Evolutionary conservation across 768 basidiomycete genomes (phyloP).

Genomic region (Xanthoconium purpureum): DNA sequence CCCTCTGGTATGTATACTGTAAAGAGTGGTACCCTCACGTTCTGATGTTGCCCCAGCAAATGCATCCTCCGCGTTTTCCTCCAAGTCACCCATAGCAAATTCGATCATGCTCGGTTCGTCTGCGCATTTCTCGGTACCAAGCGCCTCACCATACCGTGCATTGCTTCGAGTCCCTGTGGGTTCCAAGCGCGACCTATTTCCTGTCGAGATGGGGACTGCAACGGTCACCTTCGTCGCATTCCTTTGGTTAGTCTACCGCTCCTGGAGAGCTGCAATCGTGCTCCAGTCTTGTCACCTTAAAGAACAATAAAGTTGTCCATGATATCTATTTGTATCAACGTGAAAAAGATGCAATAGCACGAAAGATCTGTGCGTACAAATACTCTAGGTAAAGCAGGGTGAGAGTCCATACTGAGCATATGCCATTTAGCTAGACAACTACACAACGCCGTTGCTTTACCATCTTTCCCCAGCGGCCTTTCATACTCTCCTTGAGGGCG

Average conservation of each 20-base stretch:
- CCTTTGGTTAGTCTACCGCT: conserved; percentile 31
- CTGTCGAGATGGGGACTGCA: conserved; percentile 38
- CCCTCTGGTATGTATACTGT: conserved; percentile 18
- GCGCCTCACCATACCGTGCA: conserved; percentile 2
- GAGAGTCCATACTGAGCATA: conserved; percentile 11
- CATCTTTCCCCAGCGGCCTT: conserved; percentile 70
- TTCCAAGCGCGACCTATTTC: conserved; percentile 26
- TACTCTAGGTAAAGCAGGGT: conserved; percentile 16
- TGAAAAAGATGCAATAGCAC: conserved; percentile 21
- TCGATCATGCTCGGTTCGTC: conserved; percentile 23
- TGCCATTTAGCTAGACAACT: conserved; percentile 36
- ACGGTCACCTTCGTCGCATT: conserved; percentile 32
- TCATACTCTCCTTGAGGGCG: conserved; percentile 88
- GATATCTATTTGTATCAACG: conserved; percentile 7
- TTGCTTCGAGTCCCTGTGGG: conserved; percentile 34
- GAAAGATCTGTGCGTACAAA: conserved; percentile 32
- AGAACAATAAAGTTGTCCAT: conserved; percentile 16
- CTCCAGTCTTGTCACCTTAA: conserved; percentile 25
- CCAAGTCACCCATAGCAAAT: conserved; percentile 15
- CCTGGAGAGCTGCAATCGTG: conserved; percentile 23
- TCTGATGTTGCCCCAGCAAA: conserved; percentile 11
- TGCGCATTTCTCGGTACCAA: conserved; percentile 16
- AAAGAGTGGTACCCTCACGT: neutral
- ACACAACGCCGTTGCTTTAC: conserved; percentile 72
- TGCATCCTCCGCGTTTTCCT: conserved; percentile 7